Conservation (phyloP, 139 green algal genomes). For the Klebsormidium nitens region DNA sequence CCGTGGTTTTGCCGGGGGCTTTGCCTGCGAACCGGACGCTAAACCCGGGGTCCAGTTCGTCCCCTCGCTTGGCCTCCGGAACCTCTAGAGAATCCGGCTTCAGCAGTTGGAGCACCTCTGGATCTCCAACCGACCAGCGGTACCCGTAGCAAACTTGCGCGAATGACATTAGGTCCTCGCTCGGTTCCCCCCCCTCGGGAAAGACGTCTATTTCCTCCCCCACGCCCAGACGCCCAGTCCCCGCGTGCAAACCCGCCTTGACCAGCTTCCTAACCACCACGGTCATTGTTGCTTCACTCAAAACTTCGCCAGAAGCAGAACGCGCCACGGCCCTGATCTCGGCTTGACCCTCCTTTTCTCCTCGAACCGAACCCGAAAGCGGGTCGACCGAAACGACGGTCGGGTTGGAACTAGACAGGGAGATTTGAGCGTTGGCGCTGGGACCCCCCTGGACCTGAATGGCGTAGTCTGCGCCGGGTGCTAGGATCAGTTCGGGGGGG, state of each 20-base stretch:
- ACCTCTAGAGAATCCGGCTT: not conserved
- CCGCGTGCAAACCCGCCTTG: not conserved
- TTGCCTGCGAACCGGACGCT: not conserved
- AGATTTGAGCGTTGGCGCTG: not conserved
- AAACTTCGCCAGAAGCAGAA: not conserved
- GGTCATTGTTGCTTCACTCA: slow-evolving; percentile 1
- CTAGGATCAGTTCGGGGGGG: not conserved
- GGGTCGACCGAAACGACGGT: not conserved
- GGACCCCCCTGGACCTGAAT: not conserved
- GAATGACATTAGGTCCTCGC: not conserved
- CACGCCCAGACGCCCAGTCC: not conserved
- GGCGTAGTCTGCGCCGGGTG: not conserved
- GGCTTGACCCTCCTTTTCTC: not conserved
- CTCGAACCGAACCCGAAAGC: not conserved
- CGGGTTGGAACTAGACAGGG: not conserved
- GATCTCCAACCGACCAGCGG: not conserved
- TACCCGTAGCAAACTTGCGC: not conserved
- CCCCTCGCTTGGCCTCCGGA: not conserved
- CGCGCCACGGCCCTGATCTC: not conserved
- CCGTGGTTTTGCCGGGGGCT: not conserved
- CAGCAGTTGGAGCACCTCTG: not conserved
- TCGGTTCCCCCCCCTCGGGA: not conserved
- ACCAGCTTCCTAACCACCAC: not conserved
- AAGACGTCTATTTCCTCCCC: not conserved
- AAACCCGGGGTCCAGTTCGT: not conserved